Conservation (phyloP, 228 moss, liverwort and hornwort species). For the Sphagnum fallax region DNA sequence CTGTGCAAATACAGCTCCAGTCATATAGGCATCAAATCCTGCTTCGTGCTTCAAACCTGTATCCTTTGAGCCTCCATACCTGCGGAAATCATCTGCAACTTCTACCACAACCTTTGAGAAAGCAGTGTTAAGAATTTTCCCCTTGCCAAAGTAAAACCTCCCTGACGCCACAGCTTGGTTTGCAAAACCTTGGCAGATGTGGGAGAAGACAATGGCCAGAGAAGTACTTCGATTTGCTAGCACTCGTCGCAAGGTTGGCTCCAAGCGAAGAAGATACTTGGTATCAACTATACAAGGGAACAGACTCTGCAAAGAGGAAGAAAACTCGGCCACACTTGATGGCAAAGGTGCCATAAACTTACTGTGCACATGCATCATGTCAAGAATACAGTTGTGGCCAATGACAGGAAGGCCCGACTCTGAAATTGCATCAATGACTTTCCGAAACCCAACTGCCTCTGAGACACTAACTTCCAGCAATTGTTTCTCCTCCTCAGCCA, state of each 20-base stretch:
- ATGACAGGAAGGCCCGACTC: conserved; percentile 52
- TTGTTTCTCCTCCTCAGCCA: conserved; percentile 46
- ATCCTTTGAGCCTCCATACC: conserved; percentile 54
- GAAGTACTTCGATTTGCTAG: conserved; percentile 66
- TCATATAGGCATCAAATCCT: conserved; percentile 94
- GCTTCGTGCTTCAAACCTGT: conserved; percentile 85
- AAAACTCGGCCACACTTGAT: conserved; percentile 38
- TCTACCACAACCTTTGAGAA: conserved; percentile 72
- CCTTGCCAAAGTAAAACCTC: conserved; percentile 64
- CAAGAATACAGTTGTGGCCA: conserved; percentile 85
- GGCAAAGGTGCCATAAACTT: conserved; percentile 74
- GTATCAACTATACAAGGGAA: conserved; percentile 85
- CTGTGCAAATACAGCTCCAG: conserved; percentile 86
- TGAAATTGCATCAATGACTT: conserved; percentile 69
- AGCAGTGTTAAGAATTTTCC: conserved; percentile 44
- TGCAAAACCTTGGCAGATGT: conserved; percentile 75
- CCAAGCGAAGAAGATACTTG: conserved; percentile 70
- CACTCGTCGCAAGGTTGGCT: conserved; percentile 64
- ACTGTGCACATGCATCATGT: conserved; percentile 69
- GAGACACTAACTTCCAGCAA: conserved; percentile 47
- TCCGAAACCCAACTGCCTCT: conserved; percentile 74
- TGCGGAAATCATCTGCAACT: conserved; percentile 65
- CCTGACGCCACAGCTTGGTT: conserved; percentile 62
- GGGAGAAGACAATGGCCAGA: conserved; percentile 72
- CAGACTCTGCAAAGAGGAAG: conserved; percentile 42